Conservation (phyloP, 192 early-diverging fungal genomes). For the Gryganskiella cystojenkinii region DNA sequence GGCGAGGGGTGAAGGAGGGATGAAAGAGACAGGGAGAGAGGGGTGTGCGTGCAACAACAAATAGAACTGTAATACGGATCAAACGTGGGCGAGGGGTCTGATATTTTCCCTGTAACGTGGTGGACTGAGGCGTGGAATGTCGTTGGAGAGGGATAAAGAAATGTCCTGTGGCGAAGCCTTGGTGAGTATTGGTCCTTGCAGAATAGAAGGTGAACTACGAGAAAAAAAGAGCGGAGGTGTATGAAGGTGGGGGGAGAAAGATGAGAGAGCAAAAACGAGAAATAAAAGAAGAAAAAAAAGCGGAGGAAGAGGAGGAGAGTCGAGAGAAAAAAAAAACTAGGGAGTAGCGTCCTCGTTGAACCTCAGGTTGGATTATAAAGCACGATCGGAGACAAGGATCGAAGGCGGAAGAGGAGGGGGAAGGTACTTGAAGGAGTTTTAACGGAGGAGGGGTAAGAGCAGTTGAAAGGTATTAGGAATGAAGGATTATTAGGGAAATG, state of each 20-base stretch:
- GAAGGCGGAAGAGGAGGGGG: neutral
- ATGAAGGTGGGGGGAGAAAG: neutral
- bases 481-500: neutral
- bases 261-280: neutral
- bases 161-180: too few species aligned
- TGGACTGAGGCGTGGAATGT: too few species aligned
- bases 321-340: neutral
- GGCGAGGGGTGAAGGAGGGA: too few species aligned
- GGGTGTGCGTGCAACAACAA: too few species aligned
- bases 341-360: neutral
- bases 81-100: too few species aligned
- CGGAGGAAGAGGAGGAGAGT: neutral
- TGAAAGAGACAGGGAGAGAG: too few species aligned
- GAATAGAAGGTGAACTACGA: too few species aligned
- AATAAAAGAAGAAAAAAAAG: neutral
- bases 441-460: neutral
- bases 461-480: neutral
- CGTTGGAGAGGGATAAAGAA: too few species aligned
- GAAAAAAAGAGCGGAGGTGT: neutral
- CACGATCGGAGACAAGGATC: neutral
- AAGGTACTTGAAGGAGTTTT: neutral
- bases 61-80: too few species aligned
- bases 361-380: neutral
- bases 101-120: too few species aligned
- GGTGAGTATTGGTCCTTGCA: too few species aligned